phyloP scores from a whole-genome alignment of 2,329 filamentous ascomycete genomes.

The Botryotinia globosa region DNA sequence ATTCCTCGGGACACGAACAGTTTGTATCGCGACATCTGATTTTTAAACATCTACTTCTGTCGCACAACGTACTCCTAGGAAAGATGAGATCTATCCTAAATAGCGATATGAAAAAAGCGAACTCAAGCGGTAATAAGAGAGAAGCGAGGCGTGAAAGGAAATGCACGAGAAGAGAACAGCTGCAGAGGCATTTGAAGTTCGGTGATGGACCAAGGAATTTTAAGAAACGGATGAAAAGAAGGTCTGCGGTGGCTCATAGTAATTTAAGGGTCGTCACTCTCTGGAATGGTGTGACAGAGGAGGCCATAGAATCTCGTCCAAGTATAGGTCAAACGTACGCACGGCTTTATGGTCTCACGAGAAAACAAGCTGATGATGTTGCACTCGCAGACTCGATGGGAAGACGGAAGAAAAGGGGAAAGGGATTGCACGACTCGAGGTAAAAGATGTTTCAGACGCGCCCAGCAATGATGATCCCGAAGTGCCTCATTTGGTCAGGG shows the following conservation, averaged over 20 bases:
- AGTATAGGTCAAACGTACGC: conserved; percentile 4
- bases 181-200: background rate
- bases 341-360: background rate
- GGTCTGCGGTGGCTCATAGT: background rate
- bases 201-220: background rate
- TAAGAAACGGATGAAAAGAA: background rate
- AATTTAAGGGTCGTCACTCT: background rate
- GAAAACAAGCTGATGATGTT: background rate
- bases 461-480: background rate
- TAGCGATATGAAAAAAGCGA: background rate
- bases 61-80: background rate
- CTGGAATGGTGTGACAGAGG: background rate
- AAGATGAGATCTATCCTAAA: background rate
- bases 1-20: background rate
- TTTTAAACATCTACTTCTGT: background rate
- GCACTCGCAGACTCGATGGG: background rate
- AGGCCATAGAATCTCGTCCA: background rate
- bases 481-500: too few relatives aligned
- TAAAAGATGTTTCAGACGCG: background rate
- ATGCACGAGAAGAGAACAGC: background rate
- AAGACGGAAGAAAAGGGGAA: background rate
- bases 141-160: background rate
- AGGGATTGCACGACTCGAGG: background rate
- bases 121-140: background rate
- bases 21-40: background rate